Base-by-base conservation (phyloP, 2,329 filamentous ascomycete species). In the Alternaria sp. region DNA sequence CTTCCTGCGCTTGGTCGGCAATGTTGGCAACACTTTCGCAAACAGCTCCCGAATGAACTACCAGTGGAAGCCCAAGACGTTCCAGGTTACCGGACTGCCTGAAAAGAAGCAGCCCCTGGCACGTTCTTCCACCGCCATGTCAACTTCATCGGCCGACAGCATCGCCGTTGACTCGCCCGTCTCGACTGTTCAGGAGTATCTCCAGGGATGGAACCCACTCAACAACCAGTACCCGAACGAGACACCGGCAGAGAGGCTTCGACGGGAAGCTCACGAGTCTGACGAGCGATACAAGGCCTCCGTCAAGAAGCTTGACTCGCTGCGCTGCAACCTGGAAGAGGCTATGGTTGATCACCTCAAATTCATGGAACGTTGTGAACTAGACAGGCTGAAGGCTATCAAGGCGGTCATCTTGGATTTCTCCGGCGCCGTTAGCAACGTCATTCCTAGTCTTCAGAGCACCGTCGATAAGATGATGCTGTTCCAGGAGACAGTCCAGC, bases 391-490 rank as follows among this genome's bases (percentile, higher is more conserved):
- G 50, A 98, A 97, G 85, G 95, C 96, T 20, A 95, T 99, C 85
- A 98, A 99, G 85, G 94, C 94, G 25, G 96, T 99, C 54, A 90
- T 99, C 64, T 87, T 99, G 44, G 96, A 99, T 81, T 98, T 99
- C 79, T 97, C 94, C 5, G 95, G 95, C 46, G 93, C 94, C 38
- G 92, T 99, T 78, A 94, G 94, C 84, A 99, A 99, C 74, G 94
- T 97, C 72, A 98, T 99, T 65, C 96, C 95, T 18, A 96, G 92
- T 74, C 83, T 99, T 64, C 95, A 98, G 80, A 94, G 94, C 60
- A 93, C 94, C 0, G 93, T 99, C 25, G 95, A 99, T 82, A 93
- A 96, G 77, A 97, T 99, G 94, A 93, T 99, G 89, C 86, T 99
- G 48, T 99, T 96, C 82, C 95, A 99, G 79, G 95, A 99, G 83